Base-by-base conservation (phyloP, 2,329 filamentous ascomycete species). In the Cordyceps pruinosa region DNA sequence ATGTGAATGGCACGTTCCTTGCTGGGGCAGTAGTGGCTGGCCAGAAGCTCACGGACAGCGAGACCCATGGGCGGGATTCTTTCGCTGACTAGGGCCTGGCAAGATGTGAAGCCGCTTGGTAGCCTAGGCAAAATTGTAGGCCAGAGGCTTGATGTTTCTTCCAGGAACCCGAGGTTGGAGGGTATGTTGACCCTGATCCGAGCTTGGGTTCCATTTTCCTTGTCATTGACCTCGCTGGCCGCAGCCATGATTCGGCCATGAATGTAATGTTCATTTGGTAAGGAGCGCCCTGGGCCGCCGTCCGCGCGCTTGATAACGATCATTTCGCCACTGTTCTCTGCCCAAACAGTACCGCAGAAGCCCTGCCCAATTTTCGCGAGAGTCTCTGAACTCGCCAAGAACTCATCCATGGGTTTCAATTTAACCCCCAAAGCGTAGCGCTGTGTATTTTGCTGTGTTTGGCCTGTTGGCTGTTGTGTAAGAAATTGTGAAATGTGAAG, bases 21-120 rank as follows among this genome's bases (percentile, higher is more conserved):
- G 17, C 30, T n/a, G 4, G 59, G 56, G 8, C 61, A 60, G 26
- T 65, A 69, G 3, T 54, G 61, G 0, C 59, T 30, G 15, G 63
- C 54, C 12, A 71, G 50, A 1, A 63, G 26, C 17, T 59, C 49
- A 1, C 65, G 63, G 2, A 59, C 59, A 0, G 32, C 7, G 2
- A 53, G 48, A 0, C 59, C 49, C 9, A 68, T 34, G 1, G 67
- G 61, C 2, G 60, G 59, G n/a, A 69, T 69, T 8, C 66, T 64
- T 44, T 70, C 66, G 15, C 62, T 66, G n/a, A 70, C 42, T 8
- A 70, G 56, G 7, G 65, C 65, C 19, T 68, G 66, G 50, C 66
- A 68, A 1, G 62, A 9, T 1, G 55, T 60, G 25, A 61, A 67
- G 37, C 15, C n/a, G 4, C 21, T 4, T 6, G 28, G 45, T 9